Evolutionary conservation across 2,329 filamentous ascomycete species (phyloP).

Genomic region (Pseudocercospora musae): DNA sequence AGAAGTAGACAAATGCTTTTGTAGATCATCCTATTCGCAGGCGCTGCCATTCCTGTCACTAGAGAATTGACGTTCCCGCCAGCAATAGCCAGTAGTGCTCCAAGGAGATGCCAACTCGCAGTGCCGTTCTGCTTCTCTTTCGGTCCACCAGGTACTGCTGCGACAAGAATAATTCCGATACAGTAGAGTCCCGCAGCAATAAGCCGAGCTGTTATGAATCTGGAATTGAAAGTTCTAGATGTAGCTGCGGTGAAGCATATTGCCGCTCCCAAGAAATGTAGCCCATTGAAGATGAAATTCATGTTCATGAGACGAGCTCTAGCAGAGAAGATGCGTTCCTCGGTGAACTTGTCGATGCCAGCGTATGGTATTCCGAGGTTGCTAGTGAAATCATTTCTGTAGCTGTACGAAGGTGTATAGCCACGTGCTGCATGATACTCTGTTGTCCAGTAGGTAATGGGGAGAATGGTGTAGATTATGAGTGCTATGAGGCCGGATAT

Average conservation of each 20-base stretch:
- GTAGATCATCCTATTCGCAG: slow-evolving; percentile 3
- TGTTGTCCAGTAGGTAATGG: slow-evolving; percentile 11
- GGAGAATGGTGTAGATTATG: slow-evolving; percentile 8
- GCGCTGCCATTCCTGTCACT: slow-evolving; percentile 6
- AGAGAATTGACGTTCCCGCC: slow-evolving; percentile 13
- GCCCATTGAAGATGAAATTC: slow-evolving; percentile 10
- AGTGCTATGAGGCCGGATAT: slow-evolving; percentile 3
- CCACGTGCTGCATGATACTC: slow-evolving; percentile 11
- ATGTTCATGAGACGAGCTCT: slow-evolving; percentile 13
- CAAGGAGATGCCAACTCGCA: slow-evolving; percentile 5
- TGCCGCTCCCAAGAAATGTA: slow-evolving; percentile 10
- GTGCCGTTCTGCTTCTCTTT: slow-evolving; percentile 5
- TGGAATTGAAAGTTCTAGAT: not conserved
- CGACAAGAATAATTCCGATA: slow-evolving; percentile 13
- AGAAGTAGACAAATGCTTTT: slow-evolving; percentile 4
- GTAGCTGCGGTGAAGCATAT: slow-evolving; percentile 7
- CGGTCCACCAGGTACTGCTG: slow-evolving; percentile 8
- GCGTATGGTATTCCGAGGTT: slow-evolving; percentile 14
- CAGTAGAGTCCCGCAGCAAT: slow-evolving; percentile 4
- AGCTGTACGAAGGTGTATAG: slow-evolving; percentile 12
- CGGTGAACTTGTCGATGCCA: slow-evolving; percentile 3
- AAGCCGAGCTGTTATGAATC: not conserved
- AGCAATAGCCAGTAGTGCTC: slow-evolving; percentile 9
- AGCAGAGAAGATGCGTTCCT: slow-evolving; percentile 1
- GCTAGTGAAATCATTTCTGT: slow-evolving; percentile 14